These are phyloP conservation scores for Pestalotiopsis sp. DNA, from an alignment of 2,329 filamentous ascomycete genomes.

Conservation along the genomic window DNA sequence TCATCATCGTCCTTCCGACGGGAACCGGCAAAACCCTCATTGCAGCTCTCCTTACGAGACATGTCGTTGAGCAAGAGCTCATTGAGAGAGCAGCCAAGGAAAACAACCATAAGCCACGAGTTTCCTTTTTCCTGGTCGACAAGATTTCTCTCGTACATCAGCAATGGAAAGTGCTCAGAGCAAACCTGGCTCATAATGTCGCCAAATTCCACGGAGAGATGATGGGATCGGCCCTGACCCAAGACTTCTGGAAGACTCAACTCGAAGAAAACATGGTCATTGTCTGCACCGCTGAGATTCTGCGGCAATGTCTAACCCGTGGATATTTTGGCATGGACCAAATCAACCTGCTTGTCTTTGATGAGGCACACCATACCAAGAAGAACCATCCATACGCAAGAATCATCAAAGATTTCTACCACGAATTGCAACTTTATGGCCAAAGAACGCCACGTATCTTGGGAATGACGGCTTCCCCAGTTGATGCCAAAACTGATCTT, in stretches of 20 bases:
- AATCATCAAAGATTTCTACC: conserved; percentile 88
- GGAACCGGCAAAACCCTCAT: conserved; percentile 95
- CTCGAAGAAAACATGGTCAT: conserved; percentile 74
- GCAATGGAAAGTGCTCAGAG: conserved; percentile 79
- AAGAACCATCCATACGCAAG: conserved; percentile 88
- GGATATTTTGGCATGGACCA: conserved; percentile 79
- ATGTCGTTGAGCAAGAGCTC: conserved; percentile 77
- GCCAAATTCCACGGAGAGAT: conserved; percentile 76
- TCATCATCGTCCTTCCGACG: conserved; percentile 76
- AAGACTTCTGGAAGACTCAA: conserved; percentile 54
- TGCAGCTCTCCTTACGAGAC: conserved; percentile 79
- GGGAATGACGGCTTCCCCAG: conserved; percentile 95
- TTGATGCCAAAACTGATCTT: conserved; percentile 80
- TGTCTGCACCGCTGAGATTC: conserved; percentile 89
- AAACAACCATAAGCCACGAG: conserved; percentile 59
- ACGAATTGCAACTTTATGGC: conserved; percentile 43
- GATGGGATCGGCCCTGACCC: conserved; percentile 41
- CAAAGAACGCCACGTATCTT: conserved; percentile 74
- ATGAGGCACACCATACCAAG: conserved; percentile 96
- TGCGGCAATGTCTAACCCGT: conserved; percentile 76
- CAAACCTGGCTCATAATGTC: conserved; percentile 78
- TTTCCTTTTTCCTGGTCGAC: conserved; percentile 88
- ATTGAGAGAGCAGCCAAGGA: conserved; percentile 56
- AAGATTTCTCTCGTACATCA: conserved; percentile 91
- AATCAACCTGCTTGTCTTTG: conserved; percentile 91